Evolutionary conservation across 2,329 filamentous ascomycete species (phyloP).

Genomic region (Aspergillus luchuensis): DNA sequence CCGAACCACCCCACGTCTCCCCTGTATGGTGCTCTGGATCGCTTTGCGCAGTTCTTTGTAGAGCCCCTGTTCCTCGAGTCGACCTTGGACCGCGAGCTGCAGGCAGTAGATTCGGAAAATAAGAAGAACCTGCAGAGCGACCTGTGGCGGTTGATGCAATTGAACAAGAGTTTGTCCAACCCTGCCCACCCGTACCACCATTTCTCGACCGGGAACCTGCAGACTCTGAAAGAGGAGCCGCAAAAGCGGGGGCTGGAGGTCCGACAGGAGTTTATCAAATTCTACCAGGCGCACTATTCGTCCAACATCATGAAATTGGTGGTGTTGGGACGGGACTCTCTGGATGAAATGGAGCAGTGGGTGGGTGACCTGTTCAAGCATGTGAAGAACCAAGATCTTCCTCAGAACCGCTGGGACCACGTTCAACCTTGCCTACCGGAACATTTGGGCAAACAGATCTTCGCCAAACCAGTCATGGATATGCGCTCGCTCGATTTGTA

Average conservation of each 20-base stretch:
- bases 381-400: slow-evolving; percentile 78
- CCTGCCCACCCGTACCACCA: slow-evolving; percentile 85
- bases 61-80: slow-evolving; percentile 81
- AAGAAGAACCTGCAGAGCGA: slow-evolving; percentile 97
- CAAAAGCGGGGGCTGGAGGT: slow-evolving; percentile 80
- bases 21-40: slow-evolving; percentile 79
- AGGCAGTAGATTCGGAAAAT: slow-evolving; percentile 91
- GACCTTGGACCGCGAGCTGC: slow-evolving; percentile 82
- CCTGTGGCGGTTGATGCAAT: slow-evolving; percentile 80
- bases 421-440: slow-evolving; percentile 61
- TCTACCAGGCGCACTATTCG: slow-evolving; percentile 86
- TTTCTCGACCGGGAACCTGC: slow-evolving; percentile 86
- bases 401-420: slow-evolving; percentile 67
- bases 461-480: slow-evolving; percentile 91
- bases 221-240: slow-evolving; percentile 80
- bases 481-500: slow-evolving; percentile 74
- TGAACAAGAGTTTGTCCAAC: slow-evolving; percentile 86
- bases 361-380: slow-evolving; percentile 78
- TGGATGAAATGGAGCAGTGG: slow-evolving; percentile 84
- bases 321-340: slow-evolving; percentile 75
- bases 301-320: slow-evolving; percentile 93
- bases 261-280: slow-evolving; percentile 87
- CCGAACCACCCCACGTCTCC: slow-evolving; percentile 49
- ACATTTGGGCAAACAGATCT: slow-evolving; percentile 70
- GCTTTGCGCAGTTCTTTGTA: slow-evolving; percentile 93